Evolutionary conservation across 129 eudicot genomes (phyloP).

Genomic region (Oenanthe sinensis): DNA sequence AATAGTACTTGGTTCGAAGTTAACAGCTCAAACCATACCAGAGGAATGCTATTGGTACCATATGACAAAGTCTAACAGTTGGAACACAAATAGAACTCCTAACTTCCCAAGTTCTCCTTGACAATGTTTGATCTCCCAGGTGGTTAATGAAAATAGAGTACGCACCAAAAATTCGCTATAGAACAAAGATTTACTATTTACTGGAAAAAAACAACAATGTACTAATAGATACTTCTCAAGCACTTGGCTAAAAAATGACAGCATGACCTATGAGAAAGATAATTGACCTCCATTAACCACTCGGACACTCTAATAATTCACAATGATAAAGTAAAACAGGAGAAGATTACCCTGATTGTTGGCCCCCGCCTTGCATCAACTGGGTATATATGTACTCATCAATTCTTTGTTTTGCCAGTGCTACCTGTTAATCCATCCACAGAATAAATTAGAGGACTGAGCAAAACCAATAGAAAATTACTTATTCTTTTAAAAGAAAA

Average conservation of each 20-base stretch:
- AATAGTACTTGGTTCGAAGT: background rate
- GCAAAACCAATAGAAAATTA: background rate
- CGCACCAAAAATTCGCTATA: background rate
- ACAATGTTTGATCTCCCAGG: no score
- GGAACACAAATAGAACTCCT: background rate
- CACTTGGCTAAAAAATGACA: no score
- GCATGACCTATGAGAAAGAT: no score
- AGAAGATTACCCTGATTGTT: constrained; percentile 39
- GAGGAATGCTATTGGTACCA: background rate
- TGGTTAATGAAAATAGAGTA: background rate
- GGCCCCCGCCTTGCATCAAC: constrained; percentile 67
- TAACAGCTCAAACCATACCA: background rate
- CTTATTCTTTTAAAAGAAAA: background rate
- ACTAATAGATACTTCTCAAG: background rate
- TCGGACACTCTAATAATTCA: constrained; percentile 11
- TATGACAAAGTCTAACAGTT: background rate
- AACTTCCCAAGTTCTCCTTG: background rate
- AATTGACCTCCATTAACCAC: background rate
- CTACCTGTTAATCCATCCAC: constrained; percentile 41
- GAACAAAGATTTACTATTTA: no score
- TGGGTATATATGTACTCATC: constrained; percentile 90
- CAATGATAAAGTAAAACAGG: background rate
- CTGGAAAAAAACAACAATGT: background rate
- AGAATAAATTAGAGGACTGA: background rate
- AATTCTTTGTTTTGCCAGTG: constrained; percentile 84